phyloP scores from a whole-genome alignment of 768 basidiomycete species.

The Suillus cothurnatus region DNA sequence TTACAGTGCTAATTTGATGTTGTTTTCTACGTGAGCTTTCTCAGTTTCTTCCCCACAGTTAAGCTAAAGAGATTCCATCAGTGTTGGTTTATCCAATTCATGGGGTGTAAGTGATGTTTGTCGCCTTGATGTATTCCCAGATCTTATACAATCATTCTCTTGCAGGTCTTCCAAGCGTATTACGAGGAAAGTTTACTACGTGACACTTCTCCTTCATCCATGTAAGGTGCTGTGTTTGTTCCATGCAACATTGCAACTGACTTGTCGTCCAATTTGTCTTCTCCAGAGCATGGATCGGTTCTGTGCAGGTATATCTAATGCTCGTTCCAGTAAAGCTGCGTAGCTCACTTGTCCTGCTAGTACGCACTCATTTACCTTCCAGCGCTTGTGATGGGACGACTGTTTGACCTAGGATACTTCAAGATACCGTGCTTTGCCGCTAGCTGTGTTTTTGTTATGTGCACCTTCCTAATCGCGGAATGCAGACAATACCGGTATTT shows the following conservation, averaged over 20 bases:
- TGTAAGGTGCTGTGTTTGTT: constrained; percentile 41
- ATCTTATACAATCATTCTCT: constrained; percentile 4
- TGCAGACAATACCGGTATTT: constrained; percentile 80
- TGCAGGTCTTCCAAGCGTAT: constrained; percentile 71
- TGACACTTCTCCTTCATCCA: constrained; percentile 56
- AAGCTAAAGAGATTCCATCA: constrained; percentile 16
- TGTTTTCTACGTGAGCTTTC: background rate
- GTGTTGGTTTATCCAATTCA: constrained; percentile 71
- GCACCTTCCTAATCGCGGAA: constrained; percentile 67
- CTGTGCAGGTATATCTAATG: constrained; percentile 53
- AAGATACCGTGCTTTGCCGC: constrained; percentile 49
- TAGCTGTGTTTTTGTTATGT: constrained; percentile 50
- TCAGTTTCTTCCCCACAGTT: constrained; percentile 2
- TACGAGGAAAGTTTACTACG: constrained; percentile 58
- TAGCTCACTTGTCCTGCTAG: constrained; percentile 32
- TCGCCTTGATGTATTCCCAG: background rate
- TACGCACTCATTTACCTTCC: constrained; percentile 65
- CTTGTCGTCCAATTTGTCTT: background rate
- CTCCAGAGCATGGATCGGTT: constrained; percentile 80
- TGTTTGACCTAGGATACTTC: constrained; percentile 76
- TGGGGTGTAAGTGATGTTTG: constrained; percentile 60
- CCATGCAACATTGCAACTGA: background rate
- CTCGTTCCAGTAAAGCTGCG: constrained; percentile 1
- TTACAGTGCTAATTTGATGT: constrained; percentile 41
- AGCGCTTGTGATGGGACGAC: constrained; percentile 61